Evolutionary conservation across 371 early-diverging fungal species (phyloP).

Genomic region (Mucor ambiguus): DNA sequence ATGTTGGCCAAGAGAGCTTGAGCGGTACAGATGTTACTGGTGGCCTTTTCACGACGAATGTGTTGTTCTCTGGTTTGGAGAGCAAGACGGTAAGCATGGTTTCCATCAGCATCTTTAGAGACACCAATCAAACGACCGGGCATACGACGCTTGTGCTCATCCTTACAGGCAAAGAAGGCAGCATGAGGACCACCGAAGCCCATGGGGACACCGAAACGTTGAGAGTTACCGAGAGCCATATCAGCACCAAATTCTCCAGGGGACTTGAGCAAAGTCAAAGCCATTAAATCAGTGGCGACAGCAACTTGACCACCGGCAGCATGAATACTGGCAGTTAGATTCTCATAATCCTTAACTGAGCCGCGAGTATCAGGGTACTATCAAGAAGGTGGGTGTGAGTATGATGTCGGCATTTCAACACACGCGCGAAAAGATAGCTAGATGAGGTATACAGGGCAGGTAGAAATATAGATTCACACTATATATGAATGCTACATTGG

Average conservation of each 20-base stretch:
- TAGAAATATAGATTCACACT: not conserved
- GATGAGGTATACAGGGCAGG: not conserved
- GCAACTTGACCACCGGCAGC: conserved; percentile 84
- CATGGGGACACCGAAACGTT: conserved; percentile 97
- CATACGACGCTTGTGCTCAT: conserved; percentile 91
- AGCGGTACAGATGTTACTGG: conserved; percentile 98
- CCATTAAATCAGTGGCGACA: conserved; percentile 92
- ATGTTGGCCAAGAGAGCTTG: conserved; percentile 93
- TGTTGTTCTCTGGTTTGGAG: conserved; percentile 98
- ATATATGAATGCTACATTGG: not conserved
- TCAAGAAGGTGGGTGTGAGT: not conserved
- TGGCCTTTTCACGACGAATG: conserved; percentile 98
- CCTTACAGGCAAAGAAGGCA: conserved; percentile 95
- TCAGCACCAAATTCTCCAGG: conserved; percentile 97
- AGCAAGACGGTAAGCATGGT: conserved; percentile 90
- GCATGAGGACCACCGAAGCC: conserved; percentile 99
- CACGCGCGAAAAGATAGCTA: not conserved
- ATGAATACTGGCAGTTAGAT: conserved; percentile 78
- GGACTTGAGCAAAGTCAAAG: conserved; percentile 88
- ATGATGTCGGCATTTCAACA: not conserved
- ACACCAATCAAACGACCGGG: conserved; percentile 97
- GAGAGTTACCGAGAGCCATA: conserved; percentile 95
- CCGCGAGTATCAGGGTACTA: conserved; percentile 96
- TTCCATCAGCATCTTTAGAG: conserved; percentile 89
- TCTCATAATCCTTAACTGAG: conserved; percentile 77